A percentile compares a stretch with the other conserved stretches of the same genome.
Conservation (phyloP, 495 filamentous ascomycete genomes). For the Paragyromitra xinjiangensis region DNA sequence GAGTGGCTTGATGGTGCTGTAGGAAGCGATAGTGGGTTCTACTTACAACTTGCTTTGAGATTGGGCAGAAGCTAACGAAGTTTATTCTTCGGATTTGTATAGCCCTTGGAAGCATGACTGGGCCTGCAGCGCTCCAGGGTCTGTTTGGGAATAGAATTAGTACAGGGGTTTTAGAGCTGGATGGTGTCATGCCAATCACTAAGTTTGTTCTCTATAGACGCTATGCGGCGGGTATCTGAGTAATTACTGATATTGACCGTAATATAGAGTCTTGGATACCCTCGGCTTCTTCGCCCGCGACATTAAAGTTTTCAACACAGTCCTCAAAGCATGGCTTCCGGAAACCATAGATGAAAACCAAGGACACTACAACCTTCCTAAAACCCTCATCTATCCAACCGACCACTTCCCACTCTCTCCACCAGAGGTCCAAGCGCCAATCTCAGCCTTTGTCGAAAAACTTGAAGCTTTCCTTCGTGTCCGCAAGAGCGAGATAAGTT, state of each 20-base stretch:
- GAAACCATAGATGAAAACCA: not conserved
- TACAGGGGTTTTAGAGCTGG: slow-evolving; percentile 6
- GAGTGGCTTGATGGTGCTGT: slow-evolving; percentile 67
- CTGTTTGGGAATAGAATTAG: slow-evolving; percentile 35
- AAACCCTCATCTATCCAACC: slow-evolving; percentile 22
- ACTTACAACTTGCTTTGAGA: not conserved
- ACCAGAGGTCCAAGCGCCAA: slow-evolving; percentile 12
- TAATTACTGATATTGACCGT: not conserved
- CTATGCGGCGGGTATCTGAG: too few relatives aligned
- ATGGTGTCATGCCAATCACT: slow-evolving; percentile 41
- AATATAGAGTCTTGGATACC: slow-evolving; percentile 14
- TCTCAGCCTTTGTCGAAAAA: slow-evolving; percentile 19
- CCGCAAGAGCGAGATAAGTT: slow-evolving; percentile 11
- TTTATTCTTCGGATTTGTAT: not conserved
- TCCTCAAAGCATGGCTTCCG: slow-evolving; percentile 34
- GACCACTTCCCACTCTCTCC: slow-evolving; percentile 31
- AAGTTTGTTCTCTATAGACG: slow-evolving; percentile 8
- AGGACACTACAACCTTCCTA: not conserved
- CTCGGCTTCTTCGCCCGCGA: slow-evolving; percentile 31
- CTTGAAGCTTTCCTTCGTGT: slow-evolving; percentile 24
- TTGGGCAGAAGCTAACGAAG: not conserved
- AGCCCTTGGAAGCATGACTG: slow-evolving; percentile 38
- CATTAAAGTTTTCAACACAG: slow-evolving; percentile 17
- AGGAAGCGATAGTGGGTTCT: slow-evolving; percentile 60
- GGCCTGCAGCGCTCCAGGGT: slow-evolving; percentile 27